These are phyloP conservation scores for Candida peoriensis DNA, from an alignment of 805 yeast species.

Conservation along the genomic window DNA sequence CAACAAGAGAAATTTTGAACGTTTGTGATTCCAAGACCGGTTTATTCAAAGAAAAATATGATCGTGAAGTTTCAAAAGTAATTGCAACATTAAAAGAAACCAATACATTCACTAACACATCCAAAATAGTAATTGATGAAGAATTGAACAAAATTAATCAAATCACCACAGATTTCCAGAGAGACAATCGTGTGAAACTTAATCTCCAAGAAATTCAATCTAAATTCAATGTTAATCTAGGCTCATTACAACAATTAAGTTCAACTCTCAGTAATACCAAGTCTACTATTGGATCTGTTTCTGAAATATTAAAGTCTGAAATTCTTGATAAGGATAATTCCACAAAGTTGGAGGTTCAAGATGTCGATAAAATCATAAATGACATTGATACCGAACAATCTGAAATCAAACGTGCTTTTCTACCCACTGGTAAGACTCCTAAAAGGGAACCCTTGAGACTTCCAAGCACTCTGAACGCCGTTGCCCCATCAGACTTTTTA, in stretches of 20 bases:
- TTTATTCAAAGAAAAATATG: conserved; percentile 7
- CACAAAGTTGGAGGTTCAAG: conserved; percentile 15
- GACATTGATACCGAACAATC: conserved; percentile 23
- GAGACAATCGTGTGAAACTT: conserved; percentile 3
- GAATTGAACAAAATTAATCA: conserved; percentile 15
- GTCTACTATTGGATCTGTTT: conserved; percentile 1
- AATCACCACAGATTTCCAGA: conserved; percentile 5
- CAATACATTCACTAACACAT: conserved; percentile 10
- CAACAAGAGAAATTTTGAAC: conserved; percentile 18
- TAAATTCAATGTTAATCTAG: conserved; percentile 1
- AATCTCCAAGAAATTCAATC: conserved; percentile 5
- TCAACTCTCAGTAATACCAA: conserved; percentile 3
- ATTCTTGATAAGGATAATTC: conserved; percentile 10
- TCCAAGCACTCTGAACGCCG: conserved; percentile 13
- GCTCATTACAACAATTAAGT: neutral
- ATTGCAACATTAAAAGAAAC: conserved; percentile 12
- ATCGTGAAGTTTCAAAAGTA: conserved; percentile 7
- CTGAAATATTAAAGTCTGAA: conserved; percentile 3
- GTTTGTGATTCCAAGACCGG: conserved; percentile 15
- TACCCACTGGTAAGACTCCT: conserved; percentile 29
- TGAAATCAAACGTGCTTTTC: conserved; percentile 18
- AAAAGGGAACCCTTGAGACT: conserved; percentile 14
- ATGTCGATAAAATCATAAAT: conserved; percentile 16
- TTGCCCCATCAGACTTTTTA: neutral
- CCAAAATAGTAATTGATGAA: conserved; percentile 12